Percentiles rank a stretch among this genome's conserved stretches.
phyloP scores from a whole-genome alignment of 768 basidiomycete genomes.

The Lactifluus echinatus region DNA sequence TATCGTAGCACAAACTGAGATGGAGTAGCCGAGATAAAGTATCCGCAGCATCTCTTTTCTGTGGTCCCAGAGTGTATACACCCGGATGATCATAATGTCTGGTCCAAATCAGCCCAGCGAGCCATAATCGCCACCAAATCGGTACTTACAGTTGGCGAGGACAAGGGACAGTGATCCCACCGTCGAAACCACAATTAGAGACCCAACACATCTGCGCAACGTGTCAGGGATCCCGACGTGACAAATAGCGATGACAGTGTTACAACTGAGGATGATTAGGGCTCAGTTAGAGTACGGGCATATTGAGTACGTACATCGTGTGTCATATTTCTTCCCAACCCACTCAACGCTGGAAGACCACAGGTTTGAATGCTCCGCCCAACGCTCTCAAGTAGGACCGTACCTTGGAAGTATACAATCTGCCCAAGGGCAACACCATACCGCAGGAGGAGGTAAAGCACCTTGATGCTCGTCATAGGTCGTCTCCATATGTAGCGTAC shows the following conservation, averaged over 20 bases:
- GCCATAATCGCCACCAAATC: constrained; percentile 20
- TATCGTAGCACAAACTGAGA: constrained; percentile 7
- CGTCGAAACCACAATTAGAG: constrained; percentile 2
- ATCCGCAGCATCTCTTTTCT: constrained; percentile 20
- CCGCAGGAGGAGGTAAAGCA: constrained; percentile 34
- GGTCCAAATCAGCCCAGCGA: constrained; percentile 27
- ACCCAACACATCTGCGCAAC: constrained; percentile 1
- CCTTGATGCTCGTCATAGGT: constrained; percentile 29
- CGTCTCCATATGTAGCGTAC: constrained; percentile 36
- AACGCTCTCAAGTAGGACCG: neutral
- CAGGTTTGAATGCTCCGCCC: neutral
- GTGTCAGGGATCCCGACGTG: neutral
- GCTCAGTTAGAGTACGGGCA: neutral
- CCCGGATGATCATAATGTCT: constrained; percentile 31
- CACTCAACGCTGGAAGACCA: constrained; percentile 3
- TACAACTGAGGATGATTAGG: neutral
- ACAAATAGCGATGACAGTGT: neutral
- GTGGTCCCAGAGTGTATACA: constrained; percentile 33
- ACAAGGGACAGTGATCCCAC: constrained; percentile 28
- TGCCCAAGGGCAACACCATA: constrained; percentile 30
- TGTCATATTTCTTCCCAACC: neutral
- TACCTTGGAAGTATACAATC: constrained; percentile 26
- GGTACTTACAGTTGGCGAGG: constrained; percentile 23
- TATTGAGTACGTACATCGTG: neutral
- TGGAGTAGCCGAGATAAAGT: neutral